Base-by-base conservation (phyloP, 192 early-diverging fungal genomes). In the Backusella tarrabulga region DNA sequence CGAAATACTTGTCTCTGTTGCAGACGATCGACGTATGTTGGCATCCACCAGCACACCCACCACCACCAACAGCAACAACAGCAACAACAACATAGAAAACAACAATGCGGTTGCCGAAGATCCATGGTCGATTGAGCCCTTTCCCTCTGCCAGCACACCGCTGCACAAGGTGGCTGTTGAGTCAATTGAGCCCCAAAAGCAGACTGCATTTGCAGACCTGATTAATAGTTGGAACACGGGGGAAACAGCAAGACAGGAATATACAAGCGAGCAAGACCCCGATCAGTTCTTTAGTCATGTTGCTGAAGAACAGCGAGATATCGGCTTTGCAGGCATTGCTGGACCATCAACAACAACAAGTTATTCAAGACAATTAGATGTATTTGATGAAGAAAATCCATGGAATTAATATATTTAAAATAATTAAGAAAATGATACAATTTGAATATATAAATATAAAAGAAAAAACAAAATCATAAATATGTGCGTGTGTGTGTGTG, bases 251-350 rank as follows among this genome's bases (percentile, higher is more conserved):
- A n/a, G 34, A 29, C 38, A 79, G n/a, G 42, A 60, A n/a, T 52
- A 34, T 11, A 29, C 17, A 36, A 69, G 3, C 23, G 41, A 41
- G 14, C 68, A 70, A 26, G 67, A 72, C 21, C 41, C 17, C 34
- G 75, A 69, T 3, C 70, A 70, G 5, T 75, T 79, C 34, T 70
- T 79, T 14, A 40, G 35, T 23, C 36, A 56, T 38, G 73, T 79
- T 35, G 78, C 78, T 32, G 56, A 34, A 50, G 78, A 79, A 60
- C 78, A 79, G 34, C 34, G 73, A 21, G 78, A 79, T 71, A 71
- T 79, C 41, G 78, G 73, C 8, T 79, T 79, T 75, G 78, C 68
- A 54, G 78, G 78, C n/a, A 79, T 79, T 29, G 7, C 66, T 69
- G 52, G 73, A 34, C 26, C 73, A 40, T 1, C 34, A 36, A 14